These are phyloP conservation scores for Stephania yunnanensis DNA, from an alignment of 164 flowering plant genomes.

Conservation along the genomic window DNA sequence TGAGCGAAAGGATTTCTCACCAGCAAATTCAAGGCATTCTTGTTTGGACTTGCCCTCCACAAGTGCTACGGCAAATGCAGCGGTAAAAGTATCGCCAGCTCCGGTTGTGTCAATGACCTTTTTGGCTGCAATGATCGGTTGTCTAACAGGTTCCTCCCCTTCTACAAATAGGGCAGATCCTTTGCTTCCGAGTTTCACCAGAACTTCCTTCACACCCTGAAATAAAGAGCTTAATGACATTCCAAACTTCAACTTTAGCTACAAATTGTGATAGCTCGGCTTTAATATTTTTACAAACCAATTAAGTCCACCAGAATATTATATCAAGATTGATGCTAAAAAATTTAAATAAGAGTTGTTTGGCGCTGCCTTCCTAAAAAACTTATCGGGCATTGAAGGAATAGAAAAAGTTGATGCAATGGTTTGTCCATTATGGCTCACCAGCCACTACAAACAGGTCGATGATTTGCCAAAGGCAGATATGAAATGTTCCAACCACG, in stretches of 20 bases:
- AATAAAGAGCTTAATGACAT: constrained; percentile 5
- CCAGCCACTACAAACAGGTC: too few species aligned
- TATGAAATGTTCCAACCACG: too few species aligned
- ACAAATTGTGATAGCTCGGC: background rate
- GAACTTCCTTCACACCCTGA: constrained; percentile 86
- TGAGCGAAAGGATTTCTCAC: constrained; percentile 28
- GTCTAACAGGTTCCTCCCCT: constrained; percentile 74
- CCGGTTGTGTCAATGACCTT: constrained; percentile 91
- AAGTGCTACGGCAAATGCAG: constrained; percentile 90
- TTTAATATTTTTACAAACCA: too few species aligned
- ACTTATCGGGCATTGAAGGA: too few species aligned
- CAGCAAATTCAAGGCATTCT: constrained; percentile 85
- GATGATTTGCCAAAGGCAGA: too few species aligned
- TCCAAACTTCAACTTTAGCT: background rate
- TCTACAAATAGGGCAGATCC: constrained; percentile 83
- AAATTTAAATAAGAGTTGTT: too few species aligned
- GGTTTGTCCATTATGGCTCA: too few species aligned
- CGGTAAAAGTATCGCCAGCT: constrained; percentile 96
- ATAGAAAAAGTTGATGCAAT: too few species aligned
- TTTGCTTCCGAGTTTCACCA: constrained; percentile 84
- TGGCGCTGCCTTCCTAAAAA: too few species aligned
- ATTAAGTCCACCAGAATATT: too few species aligned
- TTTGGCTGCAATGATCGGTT: constrained; percentile 56
- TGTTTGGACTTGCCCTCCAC: constrained; percentile 75
- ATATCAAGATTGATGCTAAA: too few species aligned